phyloP scores from a whole-genome alignment of 192 early-diverging fungal species.

The Rhizoclosmatium globosum region DNA sequence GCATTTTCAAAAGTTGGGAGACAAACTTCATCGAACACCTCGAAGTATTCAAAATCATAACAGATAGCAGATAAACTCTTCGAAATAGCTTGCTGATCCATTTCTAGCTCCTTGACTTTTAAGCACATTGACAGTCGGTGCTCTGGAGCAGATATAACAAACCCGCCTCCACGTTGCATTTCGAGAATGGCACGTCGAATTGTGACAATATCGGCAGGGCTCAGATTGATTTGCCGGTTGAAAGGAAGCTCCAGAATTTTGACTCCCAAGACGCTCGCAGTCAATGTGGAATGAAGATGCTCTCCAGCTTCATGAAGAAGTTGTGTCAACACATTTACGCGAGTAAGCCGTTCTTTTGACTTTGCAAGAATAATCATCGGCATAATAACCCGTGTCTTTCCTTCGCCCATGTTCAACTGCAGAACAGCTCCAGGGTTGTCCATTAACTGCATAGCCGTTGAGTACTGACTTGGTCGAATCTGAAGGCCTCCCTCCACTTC shows the following conservation, averaged over 20 bases:
- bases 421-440: conserved; percentile 8
- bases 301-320: neutral
- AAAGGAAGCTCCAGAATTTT: neutral
- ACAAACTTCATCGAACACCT: conserved; percentile 30
- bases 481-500: conserved; percentile 19
- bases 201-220: neutral
- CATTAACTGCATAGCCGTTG: neutral
- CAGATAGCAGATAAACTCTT: neutral
- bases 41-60: neutral
- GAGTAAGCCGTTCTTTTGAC: neutral
- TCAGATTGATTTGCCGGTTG: neutral
- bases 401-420: conserved; percentile 18
- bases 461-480: conserved; percentile 17
- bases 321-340: conserved; percentile 1
- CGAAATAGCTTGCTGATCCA: neutral
- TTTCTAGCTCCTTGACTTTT: conserved; percentile 14
- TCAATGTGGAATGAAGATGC: neutral
- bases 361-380: neutral
- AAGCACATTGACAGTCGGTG: conserved; percentile 31
- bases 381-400: conserved; percentile 23
- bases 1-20: neutral
- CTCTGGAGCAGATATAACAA: conserved; percentile 28
- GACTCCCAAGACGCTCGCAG: conserved; percentile 12
- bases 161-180: neutral
- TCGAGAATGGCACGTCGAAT: neutral